Percentiles rank a stretch among this genome's conserved stretches.
These are phyloP conservation scores for Xylogone sp. DNA, from an alignment of 2,329 filamentous ascomycete species.

Conservation along the genomic window DNA sequence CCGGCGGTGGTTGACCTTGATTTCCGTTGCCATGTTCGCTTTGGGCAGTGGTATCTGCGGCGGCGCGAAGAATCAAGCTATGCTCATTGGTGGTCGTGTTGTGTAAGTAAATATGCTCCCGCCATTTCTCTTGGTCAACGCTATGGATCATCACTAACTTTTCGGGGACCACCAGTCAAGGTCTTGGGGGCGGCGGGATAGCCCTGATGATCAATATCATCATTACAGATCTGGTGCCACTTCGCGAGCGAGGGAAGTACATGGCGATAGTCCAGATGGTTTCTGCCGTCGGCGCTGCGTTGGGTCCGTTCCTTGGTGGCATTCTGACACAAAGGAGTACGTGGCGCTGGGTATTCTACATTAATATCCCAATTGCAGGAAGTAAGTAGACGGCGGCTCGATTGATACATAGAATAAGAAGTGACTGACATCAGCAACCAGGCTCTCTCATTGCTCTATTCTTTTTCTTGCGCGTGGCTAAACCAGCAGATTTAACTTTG, in stretches of 20 bases:
- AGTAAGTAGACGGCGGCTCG: constrained; percentile 1
- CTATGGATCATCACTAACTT: constrained; percentile 2
- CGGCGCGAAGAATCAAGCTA: constrained; percentile 35
- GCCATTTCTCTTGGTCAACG: constrained; percentile 11
- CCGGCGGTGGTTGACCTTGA: constrained; percentile 37
- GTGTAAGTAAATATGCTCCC: constrained; percentile 39
- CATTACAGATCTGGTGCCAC: constrained; percentile 44
- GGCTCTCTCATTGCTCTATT: constrained; percentile 19
- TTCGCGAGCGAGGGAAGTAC: constrained; percentile 39
- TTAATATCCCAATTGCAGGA: constrained; percentile 36
- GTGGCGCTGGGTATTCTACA: constrained; percentile 45
- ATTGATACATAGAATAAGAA: too few relatives aligned
- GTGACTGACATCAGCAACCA: constrained; percentile 9
- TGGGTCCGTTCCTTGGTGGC: constrained; percentile 12
- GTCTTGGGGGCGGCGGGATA: constrained; percentile 43
- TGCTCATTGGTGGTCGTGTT: constrained; percentile 48
- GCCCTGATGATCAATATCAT: constrained; percentile 42
- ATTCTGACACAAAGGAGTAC: constrained; percentile 6
- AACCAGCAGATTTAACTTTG: constrained; percentile 27
- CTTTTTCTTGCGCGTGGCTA: constrained; percentile 11
- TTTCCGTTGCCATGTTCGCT: constrained; percentile 41
- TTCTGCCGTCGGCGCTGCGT: constrained; percentile 28
- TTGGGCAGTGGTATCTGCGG: constrained; percentile 51
- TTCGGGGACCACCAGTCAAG: constrained; percentile 21
- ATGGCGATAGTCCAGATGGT: constrained; percentile 21